phyloP scores from a whole-genome alignment of 768 basidiomycete genomes.

The Butyriboletus loyo region DNA sequence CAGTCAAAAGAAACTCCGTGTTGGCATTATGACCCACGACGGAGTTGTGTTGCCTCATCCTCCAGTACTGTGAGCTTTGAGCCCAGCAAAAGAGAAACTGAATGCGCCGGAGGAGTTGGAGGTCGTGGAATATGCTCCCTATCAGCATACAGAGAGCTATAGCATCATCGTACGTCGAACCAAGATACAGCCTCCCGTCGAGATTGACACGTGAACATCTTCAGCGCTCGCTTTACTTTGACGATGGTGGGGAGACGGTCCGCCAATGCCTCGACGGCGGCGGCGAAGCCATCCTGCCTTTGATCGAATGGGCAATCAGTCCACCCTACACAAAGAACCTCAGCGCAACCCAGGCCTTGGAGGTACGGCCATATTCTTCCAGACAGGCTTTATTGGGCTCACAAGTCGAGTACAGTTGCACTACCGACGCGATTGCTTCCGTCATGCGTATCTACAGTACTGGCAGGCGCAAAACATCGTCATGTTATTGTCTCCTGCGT shows the following conservation, averaged over 20 bases:
- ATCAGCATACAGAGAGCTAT: constrained; percentile 33
- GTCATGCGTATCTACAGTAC: constrained; percentile 33
- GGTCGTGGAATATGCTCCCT: constrained; percentile 36
- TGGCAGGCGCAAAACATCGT: constrained; percentile 41
- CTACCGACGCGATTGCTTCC: constrained; percentile 31
- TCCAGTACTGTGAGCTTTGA: constrained; percentile 40
- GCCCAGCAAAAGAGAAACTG: constrained; percentile 35
- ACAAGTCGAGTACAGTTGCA: constrained; percentile 22
- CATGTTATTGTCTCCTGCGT: constrained; percentile 37
- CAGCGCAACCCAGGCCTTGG: constrained; percentile 26
- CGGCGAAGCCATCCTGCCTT: constrained; percentile 36
- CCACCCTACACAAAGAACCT: constrained; percentile 25
- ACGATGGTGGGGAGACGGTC: constrained; percentile 35
- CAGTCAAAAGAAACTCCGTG: constrained; percentile 27
- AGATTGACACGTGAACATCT: not conserved
- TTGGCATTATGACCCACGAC: constrained; percentile 34
- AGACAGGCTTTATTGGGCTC: not conserved
- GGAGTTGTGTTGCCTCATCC: constrained; percentile 38
- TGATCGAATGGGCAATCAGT: constrained; percentile 37
- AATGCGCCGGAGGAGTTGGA: constrained; percentile 31
- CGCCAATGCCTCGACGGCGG: constrained; percentile 19
- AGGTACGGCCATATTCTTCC: constrained; percentile 16
- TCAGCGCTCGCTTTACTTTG: constrained; percentile 37
- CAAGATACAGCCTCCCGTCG: too few species aligned
- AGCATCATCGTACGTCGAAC: constrained; percentile 28